Evolutionary conservation across 768 basidiomycete species (phyloP).

Genomic region (Phylloporus arenicola): DNA sequence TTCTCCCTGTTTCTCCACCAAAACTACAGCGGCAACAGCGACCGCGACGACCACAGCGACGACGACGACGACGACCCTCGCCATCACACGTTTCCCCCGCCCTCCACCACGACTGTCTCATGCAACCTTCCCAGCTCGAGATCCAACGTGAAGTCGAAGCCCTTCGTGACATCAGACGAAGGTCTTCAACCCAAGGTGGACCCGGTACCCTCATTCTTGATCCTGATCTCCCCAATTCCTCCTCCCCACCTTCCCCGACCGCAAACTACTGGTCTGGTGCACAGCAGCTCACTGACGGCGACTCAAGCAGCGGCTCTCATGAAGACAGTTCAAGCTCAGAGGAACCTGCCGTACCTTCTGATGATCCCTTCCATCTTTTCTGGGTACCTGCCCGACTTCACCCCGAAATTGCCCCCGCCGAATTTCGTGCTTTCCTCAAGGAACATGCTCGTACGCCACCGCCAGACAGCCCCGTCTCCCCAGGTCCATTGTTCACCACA

Average conservation of each 20-base stretch:
- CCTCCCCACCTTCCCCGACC: slow-evolving; percentile 56
- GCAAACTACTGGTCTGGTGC: slow-evolving; percentile 45
- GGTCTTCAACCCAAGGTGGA: slow-evolving; percentile 67
- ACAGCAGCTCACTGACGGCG: slow-evolving; percentile 39
- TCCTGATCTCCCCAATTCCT: slow-evolving; percentile 82
- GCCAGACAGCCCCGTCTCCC: slow-evolving; percentile 40
- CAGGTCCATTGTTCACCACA: slow-evolving; percentile 42
- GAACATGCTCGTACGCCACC: slow-evolving; percentile 73
- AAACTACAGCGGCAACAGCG: slow-evolving; percentile 7
- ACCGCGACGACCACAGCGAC: slow-evolving; percentile 9
- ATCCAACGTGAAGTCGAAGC: slow-evolving; percentile 85
- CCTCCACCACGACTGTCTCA: slow-evolving; percentile 15
- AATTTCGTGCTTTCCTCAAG: slow-evolving; percentile 92
- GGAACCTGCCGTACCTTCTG: slow-evolving; percentile 33
- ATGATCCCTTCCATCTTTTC: slow-evolving; percentile 89
- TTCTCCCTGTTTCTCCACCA: background rate
- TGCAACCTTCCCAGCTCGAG: slow-evolving; percentile 80
- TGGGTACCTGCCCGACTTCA: slow-evolving; percentile 98
- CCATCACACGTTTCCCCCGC: slow-evolving; percentile 12
- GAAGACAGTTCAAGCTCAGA: slow-evolving; percentile 36
- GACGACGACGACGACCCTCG: slow-evolving; percentile 2
- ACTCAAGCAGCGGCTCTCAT: slow-evolving; percentile 39
- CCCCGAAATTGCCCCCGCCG: slow-evolving; percentile 94
- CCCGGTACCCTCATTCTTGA: slow-evolving; percentile 83
- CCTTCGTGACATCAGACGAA: slow-evolving; percentile 74